phyloP scores from a whole-genome alignment of 2,329 filamentous ascomycete species.

The Ceratocystis smalleyi region DNA sequence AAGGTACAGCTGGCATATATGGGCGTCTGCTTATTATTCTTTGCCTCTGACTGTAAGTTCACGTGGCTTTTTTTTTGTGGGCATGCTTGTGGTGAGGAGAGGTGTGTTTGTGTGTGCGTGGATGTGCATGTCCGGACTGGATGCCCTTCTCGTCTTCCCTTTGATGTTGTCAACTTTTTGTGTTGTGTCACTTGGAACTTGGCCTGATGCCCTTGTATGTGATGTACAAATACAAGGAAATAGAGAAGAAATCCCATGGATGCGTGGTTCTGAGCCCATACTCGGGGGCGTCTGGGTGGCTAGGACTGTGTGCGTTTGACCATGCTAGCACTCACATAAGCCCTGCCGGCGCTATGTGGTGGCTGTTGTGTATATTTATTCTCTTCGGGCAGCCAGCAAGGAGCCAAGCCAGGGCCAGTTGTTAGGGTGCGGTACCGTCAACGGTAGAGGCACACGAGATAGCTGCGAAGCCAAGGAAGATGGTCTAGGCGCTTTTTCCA shows the following conservation, averaged over 20 bases:
- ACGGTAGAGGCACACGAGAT: no score
- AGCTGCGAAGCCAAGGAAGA: no score
- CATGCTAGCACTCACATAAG: no score
- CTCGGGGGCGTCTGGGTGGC: background rate
- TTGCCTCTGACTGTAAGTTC: background rate
- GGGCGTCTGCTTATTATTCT: background rate
- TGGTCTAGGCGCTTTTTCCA: no score
- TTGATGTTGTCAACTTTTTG: background rate
- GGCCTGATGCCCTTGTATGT: background rate
- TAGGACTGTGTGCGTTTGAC: background rate
- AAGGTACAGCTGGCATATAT: background rate
- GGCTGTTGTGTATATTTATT: no score
- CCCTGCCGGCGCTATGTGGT: no score
- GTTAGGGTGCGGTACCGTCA: no score
- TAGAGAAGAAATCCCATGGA: background rate
- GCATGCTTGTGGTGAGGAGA: background rate
- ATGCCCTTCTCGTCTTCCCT: background rate
- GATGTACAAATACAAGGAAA: background rate
- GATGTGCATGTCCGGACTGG: background rate
- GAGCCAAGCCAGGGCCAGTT: no score
- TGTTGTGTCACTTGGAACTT: background rate
- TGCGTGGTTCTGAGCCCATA: background rate
- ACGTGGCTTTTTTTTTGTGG: background rate
- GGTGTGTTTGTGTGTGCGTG: background rate
- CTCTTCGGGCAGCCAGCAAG: no score